Conservation (phyloP, 441 rosid species). For the Populus hybrid region DNA sequence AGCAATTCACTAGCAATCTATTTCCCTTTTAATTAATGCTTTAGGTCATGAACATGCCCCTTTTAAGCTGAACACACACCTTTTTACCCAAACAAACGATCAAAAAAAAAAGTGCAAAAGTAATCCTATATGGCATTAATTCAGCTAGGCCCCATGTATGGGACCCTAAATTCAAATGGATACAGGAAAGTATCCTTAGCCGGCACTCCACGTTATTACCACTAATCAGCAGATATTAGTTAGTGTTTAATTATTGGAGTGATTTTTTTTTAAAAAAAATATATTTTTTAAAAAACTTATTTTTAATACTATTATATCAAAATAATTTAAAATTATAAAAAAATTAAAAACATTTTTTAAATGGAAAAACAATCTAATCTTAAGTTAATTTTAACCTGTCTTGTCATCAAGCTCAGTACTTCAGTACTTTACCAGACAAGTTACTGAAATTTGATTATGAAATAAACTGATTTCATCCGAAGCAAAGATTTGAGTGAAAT, state of each 20-base stretch:
- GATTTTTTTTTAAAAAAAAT: too few relatives aligned
- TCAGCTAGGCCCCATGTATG: background rate
- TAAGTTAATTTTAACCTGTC: background rate
- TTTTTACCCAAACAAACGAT: too few relatives aligned
- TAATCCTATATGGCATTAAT: background rate
- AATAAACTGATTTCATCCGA: background rate
- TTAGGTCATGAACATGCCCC: too few relatives aligned
- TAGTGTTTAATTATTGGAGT: too few relatives aligned
- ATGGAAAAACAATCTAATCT: too few relatives aligned
- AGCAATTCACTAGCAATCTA: too few relatives aligned
- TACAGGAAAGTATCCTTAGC: background rate
- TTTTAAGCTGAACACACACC: too few relatives aligned
- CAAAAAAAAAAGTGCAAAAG: too few relatives aligned
- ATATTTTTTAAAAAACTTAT: too few relatives aligned
- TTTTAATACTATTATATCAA: too few relatives aligned
- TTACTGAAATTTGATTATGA: background rate
- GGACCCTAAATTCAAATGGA: background rate
- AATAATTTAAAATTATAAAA: too few relatives aligned
- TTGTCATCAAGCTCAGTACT: background rate
- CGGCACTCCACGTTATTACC: constrained; percentile 5
- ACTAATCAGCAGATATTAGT: background rate
- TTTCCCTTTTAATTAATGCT: background rate
- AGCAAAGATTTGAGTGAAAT: background rate
- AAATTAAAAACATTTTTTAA: too few relatives aligned
- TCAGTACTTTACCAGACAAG: background rate